Conservation (phyloP, 108 stramenopile species). For the Discostella pseudostelligera region DNA sequence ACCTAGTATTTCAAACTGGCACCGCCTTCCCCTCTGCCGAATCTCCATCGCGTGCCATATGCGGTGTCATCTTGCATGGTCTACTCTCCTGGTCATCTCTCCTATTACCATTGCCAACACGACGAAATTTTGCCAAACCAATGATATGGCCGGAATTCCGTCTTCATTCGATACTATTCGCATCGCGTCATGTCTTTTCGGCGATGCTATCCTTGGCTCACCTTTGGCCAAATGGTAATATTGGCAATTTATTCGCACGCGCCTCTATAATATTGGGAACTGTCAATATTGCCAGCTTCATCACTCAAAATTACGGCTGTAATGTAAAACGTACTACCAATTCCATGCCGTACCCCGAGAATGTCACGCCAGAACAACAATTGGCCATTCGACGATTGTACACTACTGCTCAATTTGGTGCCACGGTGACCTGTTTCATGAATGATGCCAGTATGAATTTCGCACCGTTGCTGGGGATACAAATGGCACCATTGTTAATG, state of each 20-base stretch:
- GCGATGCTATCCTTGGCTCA: neutral
- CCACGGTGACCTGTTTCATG: neutral
- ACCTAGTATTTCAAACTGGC: neutral
- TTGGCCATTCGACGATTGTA: slow-evolving; percentile 8
- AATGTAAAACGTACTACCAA: slow-evolving; percentile 9
- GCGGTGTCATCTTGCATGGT: neutral
- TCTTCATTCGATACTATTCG: slow-evolving; percentile 8
- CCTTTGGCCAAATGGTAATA: neutral
- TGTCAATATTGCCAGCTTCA: neutral
- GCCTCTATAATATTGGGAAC: neutral
- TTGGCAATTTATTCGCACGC: neutral
- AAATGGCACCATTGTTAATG: slow-evolving; percentile 30
- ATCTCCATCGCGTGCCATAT: too few relatives aligned
- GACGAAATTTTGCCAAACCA: neutral
- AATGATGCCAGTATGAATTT: slow-evolving; percentile 9
- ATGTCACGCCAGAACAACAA: neutral
- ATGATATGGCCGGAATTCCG: slow-evolving; percentile 26
- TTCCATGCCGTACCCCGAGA: slow-evolving; percentile 19
- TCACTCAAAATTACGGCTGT: neutral
- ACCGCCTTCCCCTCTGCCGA: neutral
- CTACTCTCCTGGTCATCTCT: slow-evolving; percentile 11
- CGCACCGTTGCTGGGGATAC: slow-evolving; percentile 23
- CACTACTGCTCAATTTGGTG: slow-evolving; percentile 16
- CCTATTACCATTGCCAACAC: neutral
- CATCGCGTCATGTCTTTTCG: slow-evolving; percentile 4